Evolutionary conservation across 2,329 filamentous ascomycete genomes (phyloP).

Genomic region (Botrytis pseudocinerea): DNA sequence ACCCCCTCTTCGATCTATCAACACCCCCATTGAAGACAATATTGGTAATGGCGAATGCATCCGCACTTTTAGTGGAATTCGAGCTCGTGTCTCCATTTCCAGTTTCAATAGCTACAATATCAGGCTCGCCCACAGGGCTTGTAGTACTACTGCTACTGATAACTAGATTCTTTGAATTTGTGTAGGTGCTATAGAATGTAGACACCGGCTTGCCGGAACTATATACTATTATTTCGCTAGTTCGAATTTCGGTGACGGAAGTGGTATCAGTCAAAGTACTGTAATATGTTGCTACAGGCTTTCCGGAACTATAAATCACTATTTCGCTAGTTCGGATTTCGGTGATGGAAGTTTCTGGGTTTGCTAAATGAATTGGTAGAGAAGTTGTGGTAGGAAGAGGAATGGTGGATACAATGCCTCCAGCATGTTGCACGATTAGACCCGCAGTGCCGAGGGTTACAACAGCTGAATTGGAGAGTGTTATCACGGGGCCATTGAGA

Average conservation of each 20-base stretch:
- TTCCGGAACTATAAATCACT: neutral
- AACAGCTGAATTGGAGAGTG: slow-evolving; percentile 22
- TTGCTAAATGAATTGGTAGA: neutral
- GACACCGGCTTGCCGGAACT: neutral
- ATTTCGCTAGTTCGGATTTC: slow-evolving; percentile 9
- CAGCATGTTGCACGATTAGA: slow-evolving; percentile 24
- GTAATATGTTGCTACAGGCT: neutral
- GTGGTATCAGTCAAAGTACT: neutral
- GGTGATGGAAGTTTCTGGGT: neutral
- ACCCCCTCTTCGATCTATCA: neutral
- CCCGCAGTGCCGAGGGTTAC: slow-evolving; percentile 24
- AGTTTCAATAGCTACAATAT: neutral
- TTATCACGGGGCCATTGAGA: slow-evolving; percentile 19
- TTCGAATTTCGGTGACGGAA: neutral
- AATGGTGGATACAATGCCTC: slow-evolving; percentile 25
- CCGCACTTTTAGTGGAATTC: neutral
- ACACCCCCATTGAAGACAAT: neutral
- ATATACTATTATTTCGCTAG: slow-evolving; percentile 5
- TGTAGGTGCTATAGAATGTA: neutral
- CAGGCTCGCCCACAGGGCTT: neutral
- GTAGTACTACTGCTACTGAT: neutral
- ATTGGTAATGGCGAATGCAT: neutral
- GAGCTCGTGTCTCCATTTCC: neutral
- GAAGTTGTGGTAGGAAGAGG: neutral
- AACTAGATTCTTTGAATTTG: neutral